These are phyloP conservation scores for Aspergillus sp. DNA, from an alignment of 2,329 filamentous ascomycete genomes.

Conservation along the genomic window DNA sequence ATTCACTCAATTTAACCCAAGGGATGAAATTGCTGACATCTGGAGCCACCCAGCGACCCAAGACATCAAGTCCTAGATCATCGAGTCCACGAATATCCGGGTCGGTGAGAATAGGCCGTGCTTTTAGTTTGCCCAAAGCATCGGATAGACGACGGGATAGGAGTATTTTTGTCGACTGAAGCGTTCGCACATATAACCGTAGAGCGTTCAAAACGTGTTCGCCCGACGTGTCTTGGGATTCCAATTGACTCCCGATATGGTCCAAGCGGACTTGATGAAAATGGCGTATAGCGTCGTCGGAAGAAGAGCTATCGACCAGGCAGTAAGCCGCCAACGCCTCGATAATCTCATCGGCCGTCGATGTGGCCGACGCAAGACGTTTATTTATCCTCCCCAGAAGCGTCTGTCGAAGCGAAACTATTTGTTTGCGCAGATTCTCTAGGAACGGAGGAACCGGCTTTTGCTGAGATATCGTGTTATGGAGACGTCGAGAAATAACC, in stretches of 20 bases:
- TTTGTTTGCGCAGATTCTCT: conserved; percentile 62
- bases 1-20: conserved; percentile 79
- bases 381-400: conserved; percentile 65
- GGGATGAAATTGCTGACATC: conserved; percentile 84
- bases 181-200: conserved; percentile 71
- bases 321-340: conserved; percentile 80
- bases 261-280: conserved; percentile 73
- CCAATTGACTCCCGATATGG: conserved; percentile 64
- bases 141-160: conserved; percentile 72
- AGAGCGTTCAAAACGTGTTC: conserved; percentile 64
- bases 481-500: conserved; percentile 71
- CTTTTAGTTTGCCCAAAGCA: conserved; percentile 67
- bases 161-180: conserved; percentile 73
- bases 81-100: conserved; percentile 63
- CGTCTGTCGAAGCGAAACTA: conserved; percentile 62
- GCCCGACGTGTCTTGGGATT: conserved; percentile 48
- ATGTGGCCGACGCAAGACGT: conserved; percentile 47
- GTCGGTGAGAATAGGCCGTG: conserved; percentile 70
- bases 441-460: conserved; percentile 52
- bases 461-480: conserved; percentile 67
- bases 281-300: conserved; percentile 73
- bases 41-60: conserved; percentile 75
- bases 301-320: conserved; percentile 74
- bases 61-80: conserved; percentile 73
- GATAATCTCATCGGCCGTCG: conserved; percentile 54